Evolutionary conservation across 139 green algal genomes (phyloP), one percentile per base, ranked within the genome.

Genomic region (Chlamydomonas incerta): DNA sequence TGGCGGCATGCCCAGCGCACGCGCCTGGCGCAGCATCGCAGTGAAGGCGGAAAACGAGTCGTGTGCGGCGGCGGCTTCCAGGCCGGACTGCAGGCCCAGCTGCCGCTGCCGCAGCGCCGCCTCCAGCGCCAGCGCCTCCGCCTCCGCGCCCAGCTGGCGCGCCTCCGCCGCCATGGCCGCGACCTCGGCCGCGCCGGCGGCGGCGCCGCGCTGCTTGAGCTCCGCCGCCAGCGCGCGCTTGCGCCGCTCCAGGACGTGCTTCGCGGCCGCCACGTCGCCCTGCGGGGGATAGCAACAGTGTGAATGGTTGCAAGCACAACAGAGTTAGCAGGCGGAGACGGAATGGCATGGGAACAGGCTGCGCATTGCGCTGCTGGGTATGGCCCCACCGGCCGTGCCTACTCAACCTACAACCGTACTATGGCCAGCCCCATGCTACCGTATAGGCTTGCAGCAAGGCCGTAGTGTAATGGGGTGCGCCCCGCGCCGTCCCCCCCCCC

Each of bases 231-330:
- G 33, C 24, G 31, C 24, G 10, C 80, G 80, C 3, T 33, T 33
- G 24, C 67, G 80, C 50, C 66, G 66, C 24, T 85, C 80, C 14
- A 85, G 20, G 2, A 41, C n/a, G 41, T 57, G 66, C 50, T 28
- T 47, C 13, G 80, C 80, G 2, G 80, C 80, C 18, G 80, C 66
- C 28, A 73, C 80, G 26, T 85, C 80, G 0, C 66, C 77, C 77
- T 83, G 77, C 4, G 10, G 6, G 6, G 20, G n/a, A n/a, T n/a
- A n/a, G n/a, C n/a, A n/a, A n/a, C n/a, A n/a, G n/a, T n/a, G n/a
- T n/a, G n/a, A n/a, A n/a, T n/a, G n/a, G n/a, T n/a, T n/a, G n/a
- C n/a, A n/a, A n/a, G n/a, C n/a, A n/a, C n/a, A n/a, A n/a, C n/a
- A n/a, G n/a, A n/a, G n/a, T n/a, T n/a, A n/a, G n/a, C n/a, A n/a